Evolutionary conservation across 768 basidiomycete species (phyloP), one percentile per base, ranked within the genome.

Genomic region (Suillus alpinus): DNA sequence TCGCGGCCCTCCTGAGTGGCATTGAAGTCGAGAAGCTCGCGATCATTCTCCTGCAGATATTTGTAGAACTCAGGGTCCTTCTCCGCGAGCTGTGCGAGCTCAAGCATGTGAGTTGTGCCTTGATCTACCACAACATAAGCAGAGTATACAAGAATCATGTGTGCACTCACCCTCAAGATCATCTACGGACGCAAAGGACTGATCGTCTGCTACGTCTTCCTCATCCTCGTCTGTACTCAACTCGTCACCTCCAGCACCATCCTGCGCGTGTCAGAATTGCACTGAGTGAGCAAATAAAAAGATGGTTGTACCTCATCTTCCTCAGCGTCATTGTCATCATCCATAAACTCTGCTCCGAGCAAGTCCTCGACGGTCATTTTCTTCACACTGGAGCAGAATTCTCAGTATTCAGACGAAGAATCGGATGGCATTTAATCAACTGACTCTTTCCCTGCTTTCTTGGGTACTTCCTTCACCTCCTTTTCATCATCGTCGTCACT

Each of bases 61-160:
- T 95, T 94, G 88, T 86, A 99, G 77, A 98, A 99, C 70, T 97
- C 96, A n/a, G 96, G 96, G 73, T 99, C 96, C 72, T 94, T 94
- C 75, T 96, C 91, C 1, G 92, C 92, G 39, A 99, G 83, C 69
- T 91, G 88, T 41, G 91, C 87, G 14, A 99, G 83, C 59, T 96
- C 91, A 49, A 86, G 74, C 62, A 94, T 77, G 78, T 98, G 96
- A 5, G 80, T 75, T 57, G 80, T 78, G 26, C 89, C 92, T 59
- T 91, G 89, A 57, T 89, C 91, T 88, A 71, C 32, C 46, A 26
- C 26, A 50, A 58, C 29, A 55, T 43, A 36, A 41, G 65, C 43
- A 59, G 29, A n/a, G 34, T 4, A 47, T 37, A 12, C 26, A 26
- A 10, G 7, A 39, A 18, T 26, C 23, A 12, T 26, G 53, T 6